Evolutionary conservation across 371 early-diverging fungal genomes (phyloP).

Genomic region (Syncephalastrum racemosum): DNA sequence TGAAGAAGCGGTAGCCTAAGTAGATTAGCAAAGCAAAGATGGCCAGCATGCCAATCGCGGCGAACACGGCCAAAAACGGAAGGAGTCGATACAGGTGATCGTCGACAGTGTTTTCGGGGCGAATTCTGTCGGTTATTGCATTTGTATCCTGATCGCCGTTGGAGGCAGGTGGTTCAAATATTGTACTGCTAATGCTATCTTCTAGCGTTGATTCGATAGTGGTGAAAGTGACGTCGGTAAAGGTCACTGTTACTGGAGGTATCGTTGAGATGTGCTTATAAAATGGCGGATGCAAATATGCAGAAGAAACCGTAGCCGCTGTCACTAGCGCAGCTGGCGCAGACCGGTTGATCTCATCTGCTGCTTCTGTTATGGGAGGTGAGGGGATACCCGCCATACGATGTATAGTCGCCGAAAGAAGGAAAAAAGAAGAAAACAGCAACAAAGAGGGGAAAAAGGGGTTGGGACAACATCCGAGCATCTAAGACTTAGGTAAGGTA

Average conservation of each 20-base stretch:
- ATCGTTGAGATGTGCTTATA: too few relatives aligned
- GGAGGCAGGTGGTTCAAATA: too few relatives aligned
- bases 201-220: slow-evolving; percentile 3
- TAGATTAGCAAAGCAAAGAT: slow-evolving; percentile 20
- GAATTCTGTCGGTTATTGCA: not conserved
- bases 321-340: too few relatives aligned
- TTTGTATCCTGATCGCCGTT: not conserved
- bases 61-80: slow-evolving; percentile 35
- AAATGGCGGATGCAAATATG: too few relatives aligned
- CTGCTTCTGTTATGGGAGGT: too few relatives aligned
- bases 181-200: not conserved
- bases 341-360: too few relatives aligned
- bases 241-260: slow-evolving; percentile 12
- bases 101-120: not conserved
- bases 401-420: not conserved
- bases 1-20: slow-evolving; percentile 27
- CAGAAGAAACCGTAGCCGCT: too few relatives aligned
- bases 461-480: slow-evolving; percentile 1
- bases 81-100: slow-evolving; percentile 14
- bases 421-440: slow-evolving; percentile 4
- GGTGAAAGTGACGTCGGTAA: slow-evolving; percentile 10
- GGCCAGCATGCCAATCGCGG: slow-evolving; percentile 34
- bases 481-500: slow-evolving; percentile 8
- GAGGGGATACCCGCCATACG: too few relatives aligned
- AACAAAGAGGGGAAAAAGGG: slow-evolving; percentile 1